A percentile compares a stretch with the other conserved stretches of the same genome.
Evolutionary conservation across 2,329 filamentous ascomycete species (phyloP).

Genomic region (Pestalotiopsis sp.): DNA sequence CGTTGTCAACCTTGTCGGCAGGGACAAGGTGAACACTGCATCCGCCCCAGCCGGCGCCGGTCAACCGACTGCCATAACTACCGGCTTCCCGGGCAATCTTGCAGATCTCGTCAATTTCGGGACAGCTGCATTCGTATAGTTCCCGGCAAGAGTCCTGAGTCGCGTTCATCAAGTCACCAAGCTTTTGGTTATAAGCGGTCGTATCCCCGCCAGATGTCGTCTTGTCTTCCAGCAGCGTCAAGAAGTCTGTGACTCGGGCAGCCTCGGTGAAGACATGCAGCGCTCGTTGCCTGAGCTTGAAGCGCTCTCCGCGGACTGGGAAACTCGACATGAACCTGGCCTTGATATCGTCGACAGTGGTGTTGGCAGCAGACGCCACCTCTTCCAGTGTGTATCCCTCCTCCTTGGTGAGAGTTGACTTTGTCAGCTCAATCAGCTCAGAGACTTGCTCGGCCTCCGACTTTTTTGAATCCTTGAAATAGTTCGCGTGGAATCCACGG

Average conservation of each 20-base stretch:
- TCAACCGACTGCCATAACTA: conserved; percentile 82
- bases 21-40: conserved; percentile 94
- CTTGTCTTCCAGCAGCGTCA: conserved; percentile 69
- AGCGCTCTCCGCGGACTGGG: conserved; percentile 83
- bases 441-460: conserved; percentile 69
- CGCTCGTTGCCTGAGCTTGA: conserved; percentile 85
- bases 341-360: conserved; percentile 73
- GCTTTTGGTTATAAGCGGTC: conserved; percentile 62
- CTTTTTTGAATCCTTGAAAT: conserved; percentile 62
- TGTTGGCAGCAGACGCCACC: conserved; percentile 71
- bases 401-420: conserved; percentile 72
- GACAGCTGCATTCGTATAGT: conserved; percentile 87
- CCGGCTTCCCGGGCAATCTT: conserved; percentile 76
- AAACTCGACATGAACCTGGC: conserved; percentile 83
- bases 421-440: conserved; percentile 70
- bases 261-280: conserved; percentile 92
- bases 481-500: conserved; percentile 83
- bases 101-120: conserved; percentile 90
- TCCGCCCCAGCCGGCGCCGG: conserved; percentile 95
- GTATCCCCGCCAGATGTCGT: conserved; percentile 53
- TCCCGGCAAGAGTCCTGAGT: conserved; percentile 88
- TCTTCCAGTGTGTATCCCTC: conserved; percentile 89
- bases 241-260: conserved; percentile 81
- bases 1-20: conserved; percentile 75
- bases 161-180: conserved; percentile 85